These are phyloP conservation scores for Fusarium sp. DNA, from an alignment of 2,329 filamentous ascomycete species.

Conservation along the genomic window DNA sequence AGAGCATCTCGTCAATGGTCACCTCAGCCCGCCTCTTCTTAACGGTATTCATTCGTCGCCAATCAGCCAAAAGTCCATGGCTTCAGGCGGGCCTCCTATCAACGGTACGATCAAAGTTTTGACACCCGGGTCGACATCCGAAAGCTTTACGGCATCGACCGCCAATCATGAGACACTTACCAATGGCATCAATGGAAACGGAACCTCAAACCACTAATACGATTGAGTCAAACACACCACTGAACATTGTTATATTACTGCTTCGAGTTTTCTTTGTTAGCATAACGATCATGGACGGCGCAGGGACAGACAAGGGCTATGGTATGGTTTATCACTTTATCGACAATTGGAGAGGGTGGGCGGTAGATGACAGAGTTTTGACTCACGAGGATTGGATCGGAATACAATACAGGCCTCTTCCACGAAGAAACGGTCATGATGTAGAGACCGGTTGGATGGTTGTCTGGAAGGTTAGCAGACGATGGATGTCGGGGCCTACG, in stretches of 20 bases:
- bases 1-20: slow-evolving; percentile 66
- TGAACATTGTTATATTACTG: slow-evolving; percentile 42
- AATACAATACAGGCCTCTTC: slow-evolving; percentile 37
- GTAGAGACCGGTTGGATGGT: slow-evolving; percentile 43
- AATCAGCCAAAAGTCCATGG: slow-evolving; percentile 55
- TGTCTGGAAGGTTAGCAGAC: slow-evolving; percentile 30
- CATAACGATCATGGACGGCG: slow-evolving; percentile 50
- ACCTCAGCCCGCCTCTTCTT: slow-evolving; percentile 60
- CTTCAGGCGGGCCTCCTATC: slow-evolving; percentile 44
- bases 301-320: slow-evolving; percentile 41
- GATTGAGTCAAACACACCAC: slow-evolving; percentile 13
- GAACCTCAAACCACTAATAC: slow-evolving; percentile 28
- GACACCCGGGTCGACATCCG: slow-evolving; percentile 35
- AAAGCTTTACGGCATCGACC: slow-evolving; percentile 31
- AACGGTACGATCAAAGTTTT: slow-evolving; percentile 53
- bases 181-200: slow-evolving; percentile 53
- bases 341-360: slow-evolving; percentile 33
- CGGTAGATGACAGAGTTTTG: slow-evolving; percentile 16
- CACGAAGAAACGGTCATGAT: slow-evolving; percentile 23
- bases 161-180: slow-evolving; percentile 46
- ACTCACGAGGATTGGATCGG: slow-evolving; percentile 42
- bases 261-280: slow-evolving; percentile 49
- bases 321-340: slow-evolving; percentile 43
- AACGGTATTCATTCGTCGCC: slow-evolving; percentile 67
- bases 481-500: slow-evolving; percentile 12